Evolutionary conservation across 139 green algal species (phyloP), one percentile per base, ranked within the genome.

Genomic region (Closterium sp.): DNA sequence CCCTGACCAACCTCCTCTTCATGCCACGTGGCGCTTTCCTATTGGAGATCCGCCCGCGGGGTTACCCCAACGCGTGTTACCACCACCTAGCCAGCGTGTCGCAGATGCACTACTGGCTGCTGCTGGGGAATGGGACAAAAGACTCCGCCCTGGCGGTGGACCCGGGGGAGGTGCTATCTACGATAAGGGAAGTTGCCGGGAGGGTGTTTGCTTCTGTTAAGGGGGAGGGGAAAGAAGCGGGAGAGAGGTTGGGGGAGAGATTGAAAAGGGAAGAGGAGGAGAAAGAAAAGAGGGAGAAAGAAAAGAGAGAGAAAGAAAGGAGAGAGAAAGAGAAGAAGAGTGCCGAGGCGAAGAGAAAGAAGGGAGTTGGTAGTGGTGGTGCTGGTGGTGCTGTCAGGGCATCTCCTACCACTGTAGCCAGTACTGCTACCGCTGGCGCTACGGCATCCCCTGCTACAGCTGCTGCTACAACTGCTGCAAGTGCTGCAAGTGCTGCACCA

Each of bases 1-100:
- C 69, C 19, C 89, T 92, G 16, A 89, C 89, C 31, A 92, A 92
- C 30, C 89, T 92, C 66, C 69, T 92, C 3, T 92, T 84, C 89
- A 88, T 92, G 76, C 89, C 69, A 30, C 33, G n/a, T 33, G 69
- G n/a, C 34, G 32, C 55, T 19, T 32, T 55, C 81, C 66, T 92
- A 32, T 31, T 92, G 31, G 85, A 88, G 30, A 43, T 88, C 32
- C 85, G 85, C 31, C 85, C 85, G 4, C 85, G 85, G 25, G 85
- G 32, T 33, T 88, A 88, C 85, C 33, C 33, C 85, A 88, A 88
- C 34, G 85, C 33, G 30, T 43, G 33, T 33, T 88, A 69, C 85
- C 85, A 88, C 85, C 34, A 69, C 85, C 85, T 88, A 16, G 85
- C 85, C 85, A 31, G 30, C 33, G 34, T 36, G 19, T 88, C 30